Percentiles rank a stretch among this genome's conserved stretches.
Conservation (phyloP, 805 yeast genomes). For the Yamadazyma kitorensis region DNA sequence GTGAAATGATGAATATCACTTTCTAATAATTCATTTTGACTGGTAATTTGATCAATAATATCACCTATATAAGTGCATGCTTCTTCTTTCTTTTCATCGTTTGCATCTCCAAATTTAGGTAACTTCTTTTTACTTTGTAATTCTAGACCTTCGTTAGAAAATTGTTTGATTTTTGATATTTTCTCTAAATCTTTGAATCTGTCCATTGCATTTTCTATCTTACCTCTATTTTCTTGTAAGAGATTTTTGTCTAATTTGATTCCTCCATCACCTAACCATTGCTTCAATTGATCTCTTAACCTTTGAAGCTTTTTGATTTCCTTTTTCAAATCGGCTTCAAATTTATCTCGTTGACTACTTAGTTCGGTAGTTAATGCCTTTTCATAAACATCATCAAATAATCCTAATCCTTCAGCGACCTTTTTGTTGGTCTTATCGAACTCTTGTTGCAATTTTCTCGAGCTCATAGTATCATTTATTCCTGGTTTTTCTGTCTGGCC, state of each 20-base stretch:
- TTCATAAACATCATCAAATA: slow-evolving; percentile 82
- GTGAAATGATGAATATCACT: slow-evolving; percentile 50
- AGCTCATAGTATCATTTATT: slow-evolving; percentile 37
- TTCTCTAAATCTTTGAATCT: slow-evolving; percentile 92
- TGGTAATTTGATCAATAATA: slow-evolving; percentile 73
- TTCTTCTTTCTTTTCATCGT: slow-evolving; percentile 74
- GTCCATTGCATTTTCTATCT: slow-evolving; percentile 93
- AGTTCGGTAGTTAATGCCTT: slow-evolving; percentile 79
- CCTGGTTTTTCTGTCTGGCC: no score
- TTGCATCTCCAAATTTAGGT: slow-evolving; percentile 56
- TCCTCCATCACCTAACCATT: slow-evolving; percentile 89
- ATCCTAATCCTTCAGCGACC: slow-evolving; percentile 85
- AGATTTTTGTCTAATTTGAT: slow-evolving; percentile 64
- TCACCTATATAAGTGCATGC: slow-evolving; percentile 66
- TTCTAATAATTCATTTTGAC: slow-evolving; percentile 77
- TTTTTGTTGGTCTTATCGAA: slow-evolving; percentile 90
- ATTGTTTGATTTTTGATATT: slow-evolving; percentile 89
- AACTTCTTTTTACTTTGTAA: slow-evolving; percentile 43
- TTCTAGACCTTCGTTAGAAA: slow-evolving; percentile 87
- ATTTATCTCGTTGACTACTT: slow-evolving; percentile 86
- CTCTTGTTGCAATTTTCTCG: slow-evolving; percentile 57
- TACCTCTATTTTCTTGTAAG: slow-evolving; percentile 56
- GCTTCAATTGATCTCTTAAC: slow-evolving; percentile 90
- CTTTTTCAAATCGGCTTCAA: slow-evolving; percentile 87
- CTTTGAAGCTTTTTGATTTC: slow-evolving; percentile 94